A percentile compares a stretch with the other conserved stretches of the same genome.
These are phyloP conservation scores for Trametes hirsuta DNA, from an alignment of 1,284 basidiomycete species.

Conservation along the genomic window DNA sequence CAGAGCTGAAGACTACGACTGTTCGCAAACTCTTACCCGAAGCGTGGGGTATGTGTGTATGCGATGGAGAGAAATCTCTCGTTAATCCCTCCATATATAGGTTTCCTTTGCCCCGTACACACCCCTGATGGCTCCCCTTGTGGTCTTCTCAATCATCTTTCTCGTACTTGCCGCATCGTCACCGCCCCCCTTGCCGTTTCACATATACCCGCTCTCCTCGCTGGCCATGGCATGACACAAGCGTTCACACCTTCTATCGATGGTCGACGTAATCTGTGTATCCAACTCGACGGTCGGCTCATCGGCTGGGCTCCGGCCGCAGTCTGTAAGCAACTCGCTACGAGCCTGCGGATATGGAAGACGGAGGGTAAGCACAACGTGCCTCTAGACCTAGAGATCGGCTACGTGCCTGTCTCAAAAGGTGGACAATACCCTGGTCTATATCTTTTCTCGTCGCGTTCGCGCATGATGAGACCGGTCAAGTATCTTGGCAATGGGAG, in stretches of 20 bases:
- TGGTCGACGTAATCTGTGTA: conserved; percentile 80
- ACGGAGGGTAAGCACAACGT: conserved; percentile 86
- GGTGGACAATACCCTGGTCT: conserved; percentile 98
- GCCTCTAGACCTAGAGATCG: conserved; percentile 95
- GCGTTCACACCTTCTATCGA: conserved; percentile 80
- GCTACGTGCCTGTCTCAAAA: conserved; percentile 86
- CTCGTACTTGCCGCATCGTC: conserved; percentile 91
- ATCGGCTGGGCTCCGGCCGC: conserved; percentile 92
- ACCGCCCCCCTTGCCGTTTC: conserved; percentile 78
- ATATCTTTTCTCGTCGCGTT: conserved; percentile 87
- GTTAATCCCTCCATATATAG: conserved; percentile 40
- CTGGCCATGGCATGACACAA: conserved; percentile 94
- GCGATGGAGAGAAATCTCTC: neutral
- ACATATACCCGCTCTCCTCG: conserved; percentile 83
- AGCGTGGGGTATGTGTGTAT: conserved; percentile 81
- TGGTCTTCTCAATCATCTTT: conserved; percentile 96
- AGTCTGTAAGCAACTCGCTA: conserved; percentile 82
- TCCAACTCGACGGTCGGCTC: conserved; percentile 94
- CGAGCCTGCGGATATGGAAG: conserved; percentile 91
- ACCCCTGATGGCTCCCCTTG: conserved; percentile 99
- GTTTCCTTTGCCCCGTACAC: conserved; percentile 98
- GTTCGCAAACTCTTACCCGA: conserved; percentile 98
- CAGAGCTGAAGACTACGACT: conserved; percentile 97
- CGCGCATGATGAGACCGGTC: conserved; percentile 99
- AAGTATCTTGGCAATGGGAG: conserved; percentile 87